Conservation (phyloP, 495 filamentous ascomycete species). For the Trichoderma erinaceum region DNA sequence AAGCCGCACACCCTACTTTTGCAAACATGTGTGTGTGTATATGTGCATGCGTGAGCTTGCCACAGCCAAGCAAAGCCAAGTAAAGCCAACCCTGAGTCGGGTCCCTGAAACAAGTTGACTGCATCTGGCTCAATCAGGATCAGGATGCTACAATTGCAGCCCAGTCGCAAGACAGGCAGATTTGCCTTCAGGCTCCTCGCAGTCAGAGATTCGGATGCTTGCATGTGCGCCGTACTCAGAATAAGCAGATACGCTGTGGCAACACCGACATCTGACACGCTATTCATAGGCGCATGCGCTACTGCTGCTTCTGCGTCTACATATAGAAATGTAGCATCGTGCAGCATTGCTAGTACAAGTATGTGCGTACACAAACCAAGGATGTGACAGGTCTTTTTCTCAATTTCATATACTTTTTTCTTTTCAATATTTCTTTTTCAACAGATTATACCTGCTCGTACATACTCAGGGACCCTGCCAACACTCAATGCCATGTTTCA, state of each 20-base stretch:
- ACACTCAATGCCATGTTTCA: not conserved
- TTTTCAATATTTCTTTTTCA: not conserved
- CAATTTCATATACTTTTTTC: not conserved
- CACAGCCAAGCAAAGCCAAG: not conserved
- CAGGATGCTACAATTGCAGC: not conserved
- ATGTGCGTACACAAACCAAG: constrained; percentile 2
- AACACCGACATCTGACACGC: not conserved
- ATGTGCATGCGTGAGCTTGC: not conserved
- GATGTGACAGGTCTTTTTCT: not conserved
- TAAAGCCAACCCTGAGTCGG: not conserved
- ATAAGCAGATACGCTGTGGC: not conserved
- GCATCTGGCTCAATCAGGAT: not conserved
- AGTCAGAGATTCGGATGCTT: constrained; percentile 1
- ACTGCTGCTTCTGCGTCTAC: constrained; percentile 1
- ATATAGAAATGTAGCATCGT: not conserved
- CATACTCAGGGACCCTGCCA: not conserved
- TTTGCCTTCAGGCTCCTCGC: not conserved
- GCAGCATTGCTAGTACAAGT: not conserved
- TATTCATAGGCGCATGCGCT: constrained; percentile 1
- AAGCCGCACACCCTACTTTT: not conserved
- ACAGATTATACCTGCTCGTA: no score
- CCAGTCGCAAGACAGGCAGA: not conserved
- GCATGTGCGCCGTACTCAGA: not conserved
- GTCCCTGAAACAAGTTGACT: constrained; percentile 1
- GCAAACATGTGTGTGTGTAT: not conserved